A percentile compares a stretch with the other conserved stretches of the same genome.
These are phyloP conservation scores for Solanum stenotomum DNA, from an alignment of 257 asterid species.

Conservation along the genomic window DNA sequence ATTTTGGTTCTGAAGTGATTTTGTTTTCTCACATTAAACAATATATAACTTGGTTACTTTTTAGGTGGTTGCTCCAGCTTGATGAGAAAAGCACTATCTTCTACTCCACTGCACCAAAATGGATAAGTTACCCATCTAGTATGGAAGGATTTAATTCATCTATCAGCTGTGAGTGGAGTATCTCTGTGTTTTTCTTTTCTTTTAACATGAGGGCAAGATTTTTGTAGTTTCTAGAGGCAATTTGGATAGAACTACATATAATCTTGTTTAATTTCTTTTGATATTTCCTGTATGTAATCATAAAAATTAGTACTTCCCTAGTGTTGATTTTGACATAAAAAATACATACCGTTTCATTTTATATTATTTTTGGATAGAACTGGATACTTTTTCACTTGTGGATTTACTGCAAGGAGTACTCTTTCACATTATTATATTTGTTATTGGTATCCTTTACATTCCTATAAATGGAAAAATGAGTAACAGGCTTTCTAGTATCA, in stretches of 20 bases:
- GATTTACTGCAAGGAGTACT: background rate
- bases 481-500: background rate
- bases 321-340: background rate
- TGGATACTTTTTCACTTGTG: background rate
- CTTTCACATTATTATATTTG: background rate
- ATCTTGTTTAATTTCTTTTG: background rate
- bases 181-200: background rate
- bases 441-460: background rate
- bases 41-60: background rate
- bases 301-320: background rate
- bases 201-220: background rate
- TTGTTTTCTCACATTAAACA: background rate
- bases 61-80: slow-evolving; percentile 98
- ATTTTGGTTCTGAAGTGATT: slow-evolving; percentile 13
- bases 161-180: slow-evolving; percentile 33
- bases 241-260: background rate
- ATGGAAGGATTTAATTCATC: slow-evolving; percentile 22
- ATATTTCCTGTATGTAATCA: background rate
- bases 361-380: background rate
- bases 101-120: slow-evolving; percentile 77
- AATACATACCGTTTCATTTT: background rate
- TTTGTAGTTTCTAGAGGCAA: background rate
- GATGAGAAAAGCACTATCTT: slow-evolving; percentile 72
- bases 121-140: slow-evolving; percentile 34
- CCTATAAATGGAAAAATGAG: background rate